Evolutionary conservation across 352 stramenopile species (phyloP).

Genomic region (Phytophthora palmivora): DNA sequence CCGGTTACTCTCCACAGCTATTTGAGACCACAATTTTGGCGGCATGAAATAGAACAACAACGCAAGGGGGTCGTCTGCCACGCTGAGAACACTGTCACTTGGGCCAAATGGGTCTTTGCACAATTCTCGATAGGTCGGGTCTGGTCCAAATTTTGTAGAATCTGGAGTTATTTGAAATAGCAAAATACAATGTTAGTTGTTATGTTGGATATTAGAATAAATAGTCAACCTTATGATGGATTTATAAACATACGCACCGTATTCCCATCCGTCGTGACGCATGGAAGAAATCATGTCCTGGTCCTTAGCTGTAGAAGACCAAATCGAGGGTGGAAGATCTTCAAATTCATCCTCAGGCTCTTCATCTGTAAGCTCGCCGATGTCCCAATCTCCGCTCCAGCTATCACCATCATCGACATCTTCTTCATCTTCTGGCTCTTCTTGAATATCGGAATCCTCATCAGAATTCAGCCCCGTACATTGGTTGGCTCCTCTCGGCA

Average conservation of each 20-base stretch:
- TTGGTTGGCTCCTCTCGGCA: no score
- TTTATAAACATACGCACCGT: no score
- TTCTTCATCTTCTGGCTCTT: slow-evolving; percentile 10
- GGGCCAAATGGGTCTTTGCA: no score
- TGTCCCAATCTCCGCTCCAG: slow-evolving; percentile 4
- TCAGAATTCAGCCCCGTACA: background rate
- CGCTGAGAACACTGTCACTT: background rate
- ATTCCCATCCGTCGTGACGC: background rate
- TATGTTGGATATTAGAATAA: no score
- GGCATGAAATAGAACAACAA: slow-evolving; percentile 1
- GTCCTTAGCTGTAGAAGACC: background rate
- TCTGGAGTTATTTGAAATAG: no score
- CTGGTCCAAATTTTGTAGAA: no score
- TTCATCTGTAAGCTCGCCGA: slow-evolving; percentile 4
- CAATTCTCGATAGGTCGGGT: no score
- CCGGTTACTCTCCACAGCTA: no score
- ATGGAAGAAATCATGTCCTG: background rate
- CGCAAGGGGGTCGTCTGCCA: background rate
- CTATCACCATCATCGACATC: background rate
- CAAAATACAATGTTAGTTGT: no score
- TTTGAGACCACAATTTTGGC: no score
- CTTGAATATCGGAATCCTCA: background rate
- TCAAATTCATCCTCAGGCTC: background rate
- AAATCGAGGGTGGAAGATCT: no score
- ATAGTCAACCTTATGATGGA: no score